A percentile compares a stretch with the other conserved stretches of the same genome.
phyloP scores from a whole-genome alignment of 1,284 basidiomycete species.

The Pseudozyma sp. region DNA sequence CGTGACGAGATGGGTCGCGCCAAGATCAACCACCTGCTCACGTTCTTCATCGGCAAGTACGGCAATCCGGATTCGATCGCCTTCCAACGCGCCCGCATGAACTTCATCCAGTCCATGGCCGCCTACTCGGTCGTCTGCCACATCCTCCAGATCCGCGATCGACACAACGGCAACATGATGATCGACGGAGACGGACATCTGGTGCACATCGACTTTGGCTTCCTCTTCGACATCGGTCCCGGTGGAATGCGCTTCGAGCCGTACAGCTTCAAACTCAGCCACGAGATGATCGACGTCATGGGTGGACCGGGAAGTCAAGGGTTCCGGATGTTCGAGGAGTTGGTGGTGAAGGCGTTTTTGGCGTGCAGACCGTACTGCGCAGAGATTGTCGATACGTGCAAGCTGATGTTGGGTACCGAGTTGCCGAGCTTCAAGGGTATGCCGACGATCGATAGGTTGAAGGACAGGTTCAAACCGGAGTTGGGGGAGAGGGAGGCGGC shows the following conservation, averaged over 20 bases:
- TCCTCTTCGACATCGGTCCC: slow-evolving; percentile 91
- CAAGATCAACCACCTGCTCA: slow-evolving; percentile 94
- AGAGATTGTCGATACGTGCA: slow-evolving; percentile 86
- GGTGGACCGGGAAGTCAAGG: slow-evolving; percentile 92
- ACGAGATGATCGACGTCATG: slow-evolving; percentile 98
- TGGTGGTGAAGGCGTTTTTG: slow-evolving; percentile 95
- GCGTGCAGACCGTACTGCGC: slow-evolving; percentile 90
- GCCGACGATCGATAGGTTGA: slow-evolving; percentile 79
- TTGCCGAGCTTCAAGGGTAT: slow-evolving; percentile 97
- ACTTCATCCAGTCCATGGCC: slow-evolving; percentile 99
- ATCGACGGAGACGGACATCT: slow-evolving; percentile 97
- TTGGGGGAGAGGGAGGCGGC: slow-evolving; percentile 90
- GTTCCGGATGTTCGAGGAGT: slow-evolving; percentile 90
- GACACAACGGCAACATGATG: slow-evolving; percentile 99
- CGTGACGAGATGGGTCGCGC: slow-evolving; percentile 99
- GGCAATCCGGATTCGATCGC: slow-evolving; percentile 87
- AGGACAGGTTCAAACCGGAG: slow-evolving; percentile 85
- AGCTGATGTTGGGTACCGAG: slow-evolving; percentile 93
- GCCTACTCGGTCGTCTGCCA: slow-evolving; percentile 99
- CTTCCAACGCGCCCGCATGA: slow-evolving; percentile 92
- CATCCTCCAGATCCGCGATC: slow-evolving; percentile 95
- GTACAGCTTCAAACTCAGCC: slow-evolving; percentile 93
- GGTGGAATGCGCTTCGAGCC: slow-evolving; percentile 67
- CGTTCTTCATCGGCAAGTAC: slow-evolving; percentile 95
- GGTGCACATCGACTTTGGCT: slow-evolving; percentile 96